Evolutionary conservation across 305 asterid genomes (phyloP), one percentile per base, ranked within the genome.

Genomic region (Fraxinus ornus): DNA sequence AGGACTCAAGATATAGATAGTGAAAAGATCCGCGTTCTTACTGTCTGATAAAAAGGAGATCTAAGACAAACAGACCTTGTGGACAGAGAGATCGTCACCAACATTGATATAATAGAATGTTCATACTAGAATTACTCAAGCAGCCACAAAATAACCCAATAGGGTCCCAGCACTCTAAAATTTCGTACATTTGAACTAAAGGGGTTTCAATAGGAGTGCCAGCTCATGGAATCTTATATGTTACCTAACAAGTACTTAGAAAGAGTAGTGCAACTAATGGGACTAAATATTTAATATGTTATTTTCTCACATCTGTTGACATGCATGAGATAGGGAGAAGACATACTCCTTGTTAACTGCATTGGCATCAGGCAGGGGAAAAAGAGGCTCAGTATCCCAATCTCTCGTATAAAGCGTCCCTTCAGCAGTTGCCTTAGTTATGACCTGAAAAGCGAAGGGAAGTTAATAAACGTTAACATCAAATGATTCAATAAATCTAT

Each of bases 371-470:
- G 97, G 97, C 85, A 92, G 79, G 10, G 94, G 87, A 80, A 94
- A 93, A 68, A 97, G 96, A 86, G 97, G 98, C 88, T 92, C 97
- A 9, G 87, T 91, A 89, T 94, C 98, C 98, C 99, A 97, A 82
- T 94, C 93, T 85, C 82, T 90, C 22, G 94, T 88, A 87, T 89
- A 80, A 78, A 93, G 95, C 32, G 98, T 89, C 74, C 98, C 96
- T 81, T 97, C 97, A 85, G 94, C 93, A 76, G 96, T 94, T 62
- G 97, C 93, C 78, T 89, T 93, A 17, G 89, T 93, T 87, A 97
- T 94, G 82, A 97, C 88, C 99, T 97, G 86, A 60, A 82, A 17
- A 66, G 76, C 60, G 52, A 78, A 80, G 81, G 72, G 78, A 76
- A 78, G 71, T 62, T 28, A 10, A 78, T 57, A 77, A 60, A 82